A percentile compares a stretch with the other conserved stretches of the same genome.
These are phyloP conservation scores for Candida sanyaensis DNA, from an alignment of 1,139 yeast genomes.

Conservation along the genomic window DNA sequence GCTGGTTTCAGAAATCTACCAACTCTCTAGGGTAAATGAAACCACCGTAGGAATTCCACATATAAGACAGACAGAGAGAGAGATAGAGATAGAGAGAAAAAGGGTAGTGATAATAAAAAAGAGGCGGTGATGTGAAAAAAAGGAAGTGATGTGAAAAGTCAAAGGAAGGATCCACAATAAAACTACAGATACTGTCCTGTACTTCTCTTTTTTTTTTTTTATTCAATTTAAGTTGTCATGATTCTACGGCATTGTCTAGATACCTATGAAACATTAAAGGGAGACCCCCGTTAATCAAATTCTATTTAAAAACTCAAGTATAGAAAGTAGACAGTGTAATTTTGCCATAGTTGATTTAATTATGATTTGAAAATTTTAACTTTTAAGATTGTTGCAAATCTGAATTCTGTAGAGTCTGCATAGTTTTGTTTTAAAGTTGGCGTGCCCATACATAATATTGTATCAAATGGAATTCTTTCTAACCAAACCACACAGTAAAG, in stretches of 20 bases:
- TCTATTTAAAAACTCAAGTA: conserved; percentile 5
- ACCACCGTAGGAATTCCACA: no score
- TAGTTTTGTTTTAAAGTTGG: neutral
- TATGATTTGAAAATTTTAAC: neutral
- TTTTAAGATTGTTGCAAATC: conserved; percentile 3
- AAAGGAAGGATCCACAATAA: neutral
- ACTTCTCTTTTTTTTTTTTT: no score
- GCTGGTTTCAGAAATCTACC: neutral
- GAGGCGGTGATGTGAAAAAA: no score
- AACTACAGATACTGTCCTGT: no score
- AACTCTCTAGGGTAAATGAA: neutral
- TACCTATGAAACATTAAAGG: neutral
- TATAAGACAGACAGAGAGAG: no score
- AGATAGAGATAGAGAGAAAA: no score
- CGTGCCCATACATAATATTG: neutral
- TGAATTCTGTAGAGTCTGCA: neutral
- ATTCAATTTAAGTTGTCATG: neutral
- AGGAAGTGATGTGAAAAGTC: no score
- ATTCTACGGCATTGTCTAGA: neutral
- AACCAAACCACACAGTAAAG: neutral
- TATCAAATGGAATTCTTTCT: neutral
- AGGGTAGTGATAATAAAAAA: no score
- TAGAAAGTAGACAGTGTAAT: no score
- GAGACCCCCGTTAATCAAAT: conserved; percentile 1
- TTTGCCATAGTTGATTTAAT: no score